A percentile compares a stretch with the other conserved stretches of the same genome.
phyloP scores from a whole-genome alignment of 306 rosid species.

The Carpinus viminea region DNA sequence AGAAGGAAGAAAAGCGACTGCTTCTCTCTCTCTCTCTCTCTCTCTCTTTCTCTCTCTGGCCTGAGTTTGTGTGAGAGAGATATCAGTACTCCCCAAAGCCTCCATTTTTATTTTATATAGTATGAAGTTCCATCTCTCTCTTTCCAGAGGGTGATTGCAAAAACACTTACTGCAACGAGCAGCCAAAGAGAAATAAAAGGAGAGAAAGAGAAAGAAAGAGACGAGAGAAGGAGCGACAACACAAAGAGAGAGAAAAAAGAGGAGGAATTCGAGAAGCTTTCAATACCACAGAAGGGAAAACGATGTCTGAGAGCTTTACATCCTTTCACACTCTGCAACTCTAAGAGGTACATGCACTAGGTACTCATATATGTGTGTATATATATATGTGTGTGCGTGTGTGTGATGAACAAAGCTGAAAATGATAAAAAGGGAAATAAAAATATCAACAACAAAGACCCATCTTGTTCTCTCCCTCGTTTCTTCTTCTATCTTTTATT shows the following conservation, averaged over 20 bases:
- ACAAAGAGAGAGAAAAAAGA: constrained; percentile 32
- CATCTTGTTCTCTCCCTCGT: constrained; percentile 23
- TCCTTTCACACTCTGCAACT: constrained; percentile 71
- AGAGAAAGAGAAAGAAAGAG: constrained; percentile 71
- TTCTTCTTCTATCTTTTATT: neutral
- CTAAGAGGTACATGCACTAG: constrained; percentile 50
- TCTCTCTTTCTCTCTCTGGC: constrained; percentile 23
- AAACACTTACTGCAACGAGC: constrained; percentile 46
- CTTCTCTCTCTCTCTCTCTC: constrained; percentile 43
- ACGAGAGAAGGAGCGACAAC: constrained; percentile 62
- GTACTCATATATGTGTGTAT: neutral
- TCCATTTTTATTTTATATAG: constrained; percentile 44
- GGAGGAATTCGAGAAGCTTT: constrained; percentile 54
- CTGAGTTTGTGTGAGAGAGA: constrained; percentile 51
- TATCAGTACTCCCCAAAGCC: constrained; percentile 46
- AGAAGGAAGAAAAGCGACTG: constrained; percentile 67
- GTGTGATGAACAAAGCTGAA: constrained; percentile 49
- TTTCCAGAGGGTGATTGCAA: constrained; percentile 66
- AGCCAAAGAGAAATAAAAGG: constrained; percentile 40
- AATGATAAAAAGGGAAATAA: constrained; percentile 43
- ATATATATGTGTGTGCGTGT: neutral
- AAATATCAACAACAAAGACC: constrained; percentile 32
- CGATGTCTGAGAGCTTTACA: constrained; percentile 73
- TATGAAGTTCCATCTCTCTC: constrained; percentile 41
- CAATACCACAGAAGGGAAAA: constrained; percentile 70